Conservation (phyloP, 2,329 filamentous ascomycete genomes). For the Venturia aucupariae region DNA sequence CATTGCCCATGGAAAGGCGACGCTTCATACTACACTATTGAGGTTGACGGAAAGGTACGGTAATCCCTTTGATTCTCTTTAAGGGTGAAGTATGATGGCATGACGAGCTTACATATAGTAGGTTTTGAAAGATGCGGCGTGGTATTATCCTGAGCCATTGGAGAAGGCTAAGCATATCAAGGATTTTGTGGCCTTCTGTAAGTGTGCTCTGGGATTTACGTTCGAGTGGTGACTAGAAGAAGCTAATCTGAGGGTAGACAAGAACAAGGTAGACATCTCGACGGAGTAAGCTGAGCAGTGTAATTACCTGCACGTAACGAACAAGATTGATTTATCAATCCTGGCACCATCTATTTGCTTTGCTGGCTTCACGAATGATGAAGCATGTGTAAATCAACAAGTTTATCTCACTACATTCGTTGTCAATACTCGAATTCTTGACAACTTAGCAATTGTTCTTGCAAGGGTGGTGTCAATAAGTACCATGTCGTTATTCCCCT, state of each 20-base stretch:
- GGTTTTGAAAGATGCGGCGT: constrained; percentile 43
- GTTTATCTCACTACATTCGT: too few species aligned
- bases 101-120: background rate
- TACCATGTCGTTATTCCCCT: too few species aligned
- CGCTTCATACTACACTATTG: constrained; percentile 48
- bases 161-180: constrained; percentile 43
- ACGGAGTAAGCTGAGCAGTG: constrained; percentile 2
- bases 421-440: too few species aligned
- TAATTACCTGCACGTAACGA: too few species aligned
- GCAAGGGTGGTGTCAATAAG: too few species aligned
- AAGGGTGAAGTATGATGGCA: too few species aligned
- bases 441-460: too few species aligned
- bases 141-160: constrained; percentile 47
- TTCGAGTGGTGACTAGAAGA: constrained; percentile 1
- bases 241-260: constrained; percentile 14
- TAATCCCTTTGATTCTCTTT: background rate
- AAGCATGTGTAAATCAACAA: too few species aligned
- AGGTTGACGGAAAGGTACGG: constrained; percentile 36
- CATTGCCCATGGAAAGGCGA: constrained; percentile 50
- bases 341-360: too few species aligned
- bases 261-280: constrained; percentile 16
- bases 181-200: constrained; percentile 50
- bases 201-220: constrained; percentile 21
- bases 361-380: too few species aligned
- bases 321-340: too few species aligned